Percentiles rank a stretch among this genome's conserved stretches.
These are phyloP conservation scores for Penicillium sp. DNA, from an alignment of 2,329 filamentous ascomycete genomes.

Conservation along the genomic window DNA sequence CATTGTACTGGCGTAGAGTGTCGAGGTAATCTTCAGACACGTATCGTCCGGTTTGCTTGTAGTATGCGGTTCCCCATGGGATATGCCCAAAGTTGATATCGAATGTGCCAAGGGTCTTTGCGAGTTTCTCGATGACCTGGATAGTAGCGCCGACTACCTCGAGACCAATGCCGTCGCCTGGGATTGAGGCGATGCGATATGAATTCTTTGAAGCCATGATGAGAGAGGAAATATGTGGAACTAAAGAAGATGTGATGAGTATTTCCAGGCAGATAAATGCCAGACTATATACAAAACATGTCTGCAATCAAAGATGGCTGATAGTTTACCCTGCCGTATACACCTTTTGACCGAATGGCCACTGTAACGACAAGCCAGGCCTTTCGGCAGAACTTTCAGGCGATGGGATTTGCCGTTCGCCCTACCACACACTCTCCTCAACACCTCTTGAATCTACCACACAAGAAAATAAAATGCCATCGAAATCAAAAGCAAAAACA, in stretches of 20 bases:
- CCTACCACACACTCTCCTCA: not conserved
- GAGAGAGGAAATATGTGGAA: not conserved
- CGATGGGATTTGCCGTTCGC: slow-evolving; percentile 1
- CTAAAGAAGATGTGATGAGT: no score
- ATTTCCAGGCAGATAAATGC: no score
- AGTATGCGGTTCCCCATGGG: slow-evolving; percentile 40
- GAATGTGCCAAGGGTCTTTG: slow-evolving; percentile 47
- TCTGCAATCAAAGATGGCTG: no score
- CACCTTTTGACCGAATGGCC: not conserved
- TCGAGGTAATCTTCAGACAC: slow-evolving; percentile 53
- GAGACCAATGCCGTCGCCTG: slow-evolving; percentile 63
- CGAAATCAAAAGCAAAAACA: slow-evolving; percentile 24
- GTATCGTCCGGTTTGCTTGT: slow-evolving; percentile 54
- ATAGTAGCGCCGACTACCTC: slow-evolving; percentile 62
- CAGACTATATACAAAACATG: no score
- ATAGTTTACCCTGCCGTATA: not conserved
- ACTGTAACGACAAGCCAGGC: not conserved
- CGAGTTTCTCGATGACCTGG: slow-evolving; percentile 48
- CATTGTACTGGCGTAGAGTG: slow-evolving; percentile 53
- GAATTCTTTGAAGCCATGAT: slow-evolving; percentile 11
- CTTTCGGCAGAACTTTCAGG: slow-evolving; percentile 19
- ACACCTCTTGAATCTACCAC: not conserved
- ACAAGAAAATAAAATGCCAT: slow-evolving; percentile 6
- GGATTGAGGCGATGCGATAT: slow-evolving; percentile 60
- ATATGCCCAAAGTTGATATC: slow-evolving; percentile 53